Evolutionary conservation across 805 yeast species (phyloP).

Genomic region (Ogataea nitratoaversa): DNA sequence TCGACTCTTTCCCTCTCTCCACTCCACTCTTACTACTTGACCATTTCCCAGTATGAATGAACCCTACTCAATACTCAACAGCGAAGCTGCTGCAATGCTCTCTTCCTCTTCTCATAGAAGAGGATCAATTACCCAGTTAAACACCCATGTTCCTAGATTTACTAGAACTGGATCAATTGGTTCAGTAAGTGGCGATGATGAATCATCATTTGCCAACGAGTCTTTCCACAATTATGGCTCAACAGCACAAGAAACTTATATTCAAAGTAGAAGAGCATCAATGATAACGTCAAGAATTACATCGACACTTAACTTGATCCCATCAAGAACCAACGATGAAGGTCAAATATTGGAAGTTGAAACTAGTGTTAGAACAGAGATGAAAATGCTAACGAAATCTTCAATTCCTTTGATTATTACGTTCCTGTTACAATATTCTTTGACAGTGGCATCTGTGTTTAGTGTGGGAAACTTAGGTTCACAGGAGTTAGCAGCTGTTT

Average conservation of each 20-base stretch:
- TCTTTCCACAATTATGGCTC: constrained; percentile 20
- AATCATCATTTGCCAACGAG: constrained; percentile 5
- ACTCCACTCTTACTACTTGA: neutral
- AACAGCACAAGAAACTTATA: constrained; percentile 15
- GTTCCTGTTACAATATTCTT: constrained; percentile 49
- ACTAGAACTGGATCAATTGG: constrained; percentile 9
- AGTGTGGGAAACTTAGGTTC: constrained; percentile 60
- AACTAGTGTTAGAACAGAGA: constrained; percentile 36
- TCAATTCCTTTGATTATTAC: constrained; percentile 51
- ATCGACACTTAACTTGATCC: constrained; percentile 11
- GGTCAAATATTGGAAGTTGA: constrained; percentile 36
- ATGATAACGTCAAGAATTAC: constrained; percentile 16
- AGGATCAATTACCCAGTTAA: constrained; percentile 20
- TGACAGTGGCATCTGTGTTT: constrained; percentile 51
- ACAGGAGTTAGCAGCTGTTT: constrained; percentile 53
- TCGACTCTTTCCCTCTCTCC: too few species aligned
- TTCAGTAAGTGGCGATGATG: constrained; percentile 10
- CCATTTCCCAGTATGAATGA: constrained; percentile 4
- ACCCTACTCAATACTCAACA: constrained; percentile 7
- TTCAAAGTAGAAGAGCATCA: constrained; percentile 26
- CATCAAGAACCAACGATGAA: constrained; percentile 19
- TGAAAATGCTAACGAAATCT: constrained; percentile 34
- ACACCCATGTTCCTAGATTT: constrained; percentile 5
- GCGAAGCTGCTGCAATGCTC: constrained; percentile 13
- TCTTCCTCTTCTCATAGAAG: constrained; percentile 15